Conservation (phyloP, 805 yeast genomes). For the Yamadazyma insecticola region DNA sequence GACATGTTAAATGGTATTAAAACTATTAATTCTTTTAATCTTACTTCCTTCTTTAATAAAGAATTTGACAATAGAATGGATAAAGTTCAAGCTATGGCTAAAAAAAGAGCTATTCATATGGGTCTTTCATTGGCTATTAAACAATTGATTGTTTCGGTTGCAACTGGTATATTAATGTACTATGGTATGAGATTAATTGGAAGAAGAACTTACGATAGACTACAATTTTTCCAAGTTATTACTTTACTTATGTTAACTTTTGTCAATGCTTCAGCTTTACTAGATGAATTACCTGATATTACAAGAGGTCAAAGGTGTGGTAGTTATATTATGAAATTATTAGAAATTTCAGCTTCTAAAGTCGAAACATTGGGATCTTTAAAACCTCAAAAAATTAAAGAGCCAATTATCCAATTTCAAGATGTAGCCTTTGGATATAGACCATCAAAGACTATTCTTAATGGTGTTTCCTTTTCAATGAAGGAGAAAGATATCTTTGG, state of each 20-base stretch:
- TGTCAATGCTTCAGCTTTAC: constrained; percentile 53
- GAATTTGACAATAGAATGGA: constrained; percentile 29
- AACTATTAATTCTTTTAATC: constrained; percentile 56
- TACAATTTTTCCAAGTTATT: constrained; percentile 63
- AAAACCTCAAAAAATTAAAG: constrained; percentile 17
- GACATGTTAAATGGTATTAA: constrained; percentile 57
- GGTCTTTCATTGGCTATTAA: constrained; percentile 67
- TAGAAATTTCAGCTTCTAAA: constrained; percentile 26
- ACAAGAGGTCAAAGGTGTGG: constrained; percentile 78
- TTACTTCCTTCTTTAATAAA: constrained; percentile 44
- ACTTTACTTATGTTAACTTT: constrained; percentile 72
- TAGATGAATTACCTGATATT: constrained; percentile 72
- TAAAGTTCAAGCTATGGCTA: constrained; percentile 36
- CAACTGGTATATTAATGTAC: constrained; percentile 71
- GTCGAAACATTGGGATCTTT: constrained; percentile 34
- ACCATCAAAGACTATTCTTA: constrained; percentile 24
- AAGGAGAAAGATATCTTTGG: constrained; percentile 51
- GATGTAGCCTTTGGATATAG: constrained; percentile 51
- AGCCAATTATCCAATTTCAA: constrained; percentile 32
- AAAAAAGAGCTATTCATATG: constrained; percentile 49
- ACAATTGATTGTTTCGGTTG: constrained; percentile 48
- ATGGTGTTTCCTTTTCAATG: constrained; percentile 40
- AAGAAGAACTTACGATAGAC: constrained; percentile 46
- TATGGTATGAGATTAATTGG: constrained; percentile 77
- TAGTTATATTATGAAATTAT: constrained; percentile 39